Evolutionary conservation across 2,329 filamentous ascomycete genomes (phyloP), one percentile per base, ranked within the genome.

Genomic region (Decorospora gaudefroyi): DNA sequence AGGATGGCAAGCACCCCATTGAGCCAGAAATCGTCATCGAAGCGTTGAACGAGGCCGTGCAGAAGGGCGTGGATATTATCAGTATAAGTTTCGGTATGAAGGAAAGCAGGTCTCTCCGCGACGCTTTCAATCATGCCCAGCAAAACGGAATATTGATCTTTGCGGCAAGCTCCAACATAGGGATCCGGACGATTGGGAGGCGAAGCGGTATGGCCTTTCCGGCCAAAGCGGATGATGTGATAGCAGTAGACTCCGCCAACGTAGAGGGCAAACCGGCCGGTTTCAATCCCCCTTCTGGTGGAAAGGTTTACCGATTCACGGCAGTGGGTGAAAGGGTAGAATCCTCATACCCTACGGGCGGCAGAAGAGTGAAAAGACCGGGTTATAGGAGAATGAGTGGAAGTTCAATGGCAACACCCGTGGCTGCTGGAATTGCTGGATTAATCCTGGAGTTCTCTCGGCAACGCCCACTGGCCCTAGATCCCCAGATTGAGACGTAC

Each of bases 11-110:
- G 2, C 18, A 35, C 1, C 11, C 18, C 1, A 36, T 53, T n/a
- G 6, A 41, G 6, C 30, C 15, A 2, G 15, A 34, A 5, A 8
- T 37, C 17, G 50, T 51, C 1, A 41, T 33, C n/a, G 41, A 42
- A 4, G 50, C 50, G 15, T 32, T 56, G 2, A n/a, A 16, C 2
- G 44, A 56, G 28, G 53, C 53, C 10, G 39, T 56, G 8, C 31
- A 43, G 23, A 38, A 37, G 26, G 44, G 49, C 11, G 45, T 54
- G 2, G 51, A 56, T 7, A 49, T 56, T 9, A 36, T 56, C 4
- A 54, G 41, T 19, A 49, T 56, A 38, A 42, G 31, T 13, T 39
- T 56, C 11, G 51, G 51, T 3, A 52, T 43, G 49, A 3, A 23
- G 2, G 12, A 34, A 6, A 4, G 22, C 27, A 30, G 23, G 7